Evolutionary conservation across 805 yeast genomes (phyloP).

Genomic region (Yamadazyma nakazawae): DNA sequence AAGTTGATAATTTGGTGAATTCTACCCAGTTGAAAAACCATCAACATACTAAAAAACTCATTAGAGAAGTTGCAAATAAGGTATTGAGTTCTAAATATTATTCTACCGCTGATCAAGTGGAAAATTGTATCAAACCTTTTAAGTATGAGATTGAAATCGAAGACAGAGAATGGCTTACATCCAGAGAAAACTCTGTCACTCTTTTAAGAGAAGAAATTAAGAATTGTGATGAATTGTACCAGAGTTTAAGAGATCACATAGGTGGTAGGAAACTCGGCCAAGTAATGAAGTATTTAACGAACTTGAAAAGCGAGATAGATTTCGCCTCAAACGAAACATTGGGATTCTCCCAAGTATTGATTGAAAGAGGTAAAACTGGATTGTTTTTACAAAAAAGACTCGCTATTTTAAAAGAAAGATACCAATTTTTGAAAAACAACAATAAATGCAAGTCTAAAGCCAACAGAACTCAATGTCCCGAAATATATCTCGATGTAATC

Average conservation of each 20-base stretch:
- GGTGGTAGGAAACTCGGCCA: conserved; percentile 84
- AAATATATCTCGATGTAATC: conserved; percentile 86
- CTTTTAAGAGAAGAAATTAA: conserved; percentile 79
- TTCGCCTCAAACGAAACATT: conserved; percentile 62
- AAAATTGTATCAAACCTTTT: conserved; percentile 95
- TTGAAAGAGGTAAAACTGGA: conserved; percentile 82
- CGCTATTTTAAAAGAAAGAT: conserved; percentile 66
- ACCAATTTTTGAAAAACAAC: conserved; percentile 66
- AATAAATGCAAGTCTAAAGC: conserved; percentile 74
- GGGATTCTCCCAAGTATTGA: conserved; percentile 76
- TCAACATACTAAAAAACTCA: conserved; percentile 79
- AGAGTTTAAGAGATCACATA: conserved; percentile 58
- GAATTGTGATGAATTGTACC: conserved; percentile 70
- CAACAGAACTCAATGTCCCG: conserved; percentile 90
- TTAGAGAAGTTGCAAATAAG: conserved; percentile 77
- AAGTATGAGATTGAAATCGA: conserved; percentile 96
- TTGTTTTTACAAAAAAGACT: conserved; percentile 72
- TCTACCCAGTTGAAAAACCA: conserved; percentile 77
- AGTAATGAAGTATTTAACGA: conserved; percentile 70
- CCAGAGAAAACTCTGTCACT: conserved; percentile 73
- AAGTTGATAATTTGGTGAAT: conserved; percentile 69
- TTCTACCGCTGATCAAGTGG: conserved; percentile 97
- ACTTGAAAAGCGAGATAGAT: conserved; percentile 34
- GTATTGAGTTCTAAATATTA: conserved; percentile 77
- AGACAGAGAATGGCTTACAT: conserved; percentile 85